Evolutionary conservation across 768 basidiomycete species (phyloP).

Genomic region (Tulasnella sp.): DNA sequence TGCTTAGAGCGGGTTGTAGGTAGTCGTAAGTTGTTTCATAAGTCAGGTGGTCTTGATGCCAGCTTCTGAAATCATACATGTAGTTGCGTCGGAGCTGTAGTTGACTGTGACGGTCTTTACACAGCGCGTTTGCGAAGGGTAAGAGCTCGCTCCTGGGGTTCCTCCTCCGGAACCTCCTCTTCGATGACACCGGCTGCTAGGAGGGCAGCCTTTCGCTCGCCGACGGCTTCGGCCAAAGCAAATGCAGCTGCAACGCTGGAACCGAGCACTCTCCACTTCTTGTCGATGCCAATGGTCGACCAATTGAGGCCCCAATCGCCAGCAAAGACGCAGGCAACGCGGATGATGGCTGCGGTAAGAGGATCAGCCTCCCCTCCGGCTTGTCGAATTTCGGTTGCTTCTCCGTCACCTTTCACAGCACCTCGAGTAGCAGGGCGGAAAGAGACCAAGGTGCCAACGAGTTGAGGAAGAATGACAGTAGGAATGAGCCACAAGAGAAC

Average conservation of each 20-base stretch:
- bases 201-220: conserved; percentile 11
- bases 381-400: background rate
- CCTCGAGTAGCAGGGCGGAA: conserved; percentile 29
- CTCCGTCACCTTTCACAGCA: conserved; percentile 9
- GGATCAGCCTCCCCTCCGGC: conserved; percentile 36
- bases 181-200: background rate
- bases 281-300: conserved; percentile 33
- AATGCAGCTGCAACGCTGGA: conserved; percentile 49
- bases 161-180: background rate
- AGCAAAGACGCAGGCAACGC: conserved; percentile 34
- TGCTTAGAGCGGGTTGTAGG: background rate
- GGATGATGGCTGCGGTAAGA: conserved; percentile 50
- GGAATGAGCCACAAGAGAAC: conserved; percentile 50
- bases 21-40: background rate
- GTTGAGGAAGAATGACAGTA: conserved; percentile 43
- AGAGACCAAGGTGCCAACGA: conserved; percentile 49
- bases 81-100: background rate
- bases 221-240: conserved; percentile 56
- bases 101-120: background rate
- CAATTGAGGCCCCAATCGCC: conserved; percentile 22
- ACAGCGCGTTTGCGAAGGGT: background rate
- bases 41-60: background rate
- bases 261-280: conserved; percentile 42
- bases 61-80: background rate
- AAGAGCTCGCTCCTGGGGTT: background rate